phyloP scores from a whole-genome alignment of 768 basidiomycete species.

The Dacryopinax spathularia region DNA sequence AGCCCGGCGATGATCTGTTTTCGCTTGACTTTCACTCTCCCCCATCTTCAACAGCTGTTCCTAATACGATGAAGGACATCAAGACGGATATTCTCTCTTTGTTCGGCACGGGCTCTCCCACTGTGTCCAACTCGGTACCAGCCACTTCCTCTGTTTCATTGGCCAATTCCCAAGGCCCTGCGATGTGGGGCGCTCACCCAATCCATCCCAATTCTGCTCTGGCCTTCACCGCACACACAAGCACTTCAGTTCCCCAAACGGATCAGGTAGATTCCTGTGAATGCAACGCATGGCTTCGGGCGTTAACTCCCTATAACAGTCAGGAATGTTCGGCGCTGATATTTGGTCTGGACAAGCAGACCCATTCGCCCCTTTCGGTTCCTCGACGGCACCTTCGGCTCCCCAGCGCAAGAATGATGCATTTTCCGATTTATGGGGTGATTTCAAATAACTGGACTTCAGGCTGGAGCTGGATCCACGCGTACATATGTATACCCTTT shows the following conservation, averaged over 20 bases:
- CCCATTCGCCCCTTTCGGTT: constrained; percentile 16
- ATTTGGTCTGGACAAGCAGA: not conserved
- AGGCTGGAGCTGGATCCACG: too few species aligned
- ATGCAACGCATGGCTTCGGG: constrained; percentile 23
- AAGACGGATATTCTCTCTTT: constrained; percentile 79
- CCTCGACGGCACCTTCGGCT: constrained; percentile 27
- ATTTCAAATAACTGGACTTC: constrained; percentile 45
- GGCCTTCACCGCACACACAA: constrained; percentile 42
- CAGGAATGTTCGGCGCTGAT: constrained; percentile 9
- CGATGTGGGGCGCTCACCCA: constrained; percentile 45
- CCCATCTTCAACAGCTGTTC: constrained; percentile 20
- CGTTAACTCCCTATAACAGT: constrained; percentile 16
- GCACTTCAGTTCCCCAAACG: constrained; percentile 21
- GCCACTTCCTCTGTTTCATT: constrained; percentile 21
- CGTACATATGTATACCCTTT: too few species aligned
- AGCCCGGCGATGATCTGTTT: constrained; percentile 48
- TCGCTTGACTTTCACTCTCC: constrained; percentile 74
- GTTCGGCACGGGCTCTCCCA: constrained; percentile 36
- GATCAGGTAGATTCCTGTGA: constrained; percentile 15
- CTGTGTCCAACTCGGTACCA: constrained; percentile 15
- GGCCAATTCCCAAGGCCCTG: constrained; percentile 28
- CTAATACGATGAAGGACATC: constrained; percentile 47
- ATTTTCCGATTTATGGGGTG: constrained; percentile 74
- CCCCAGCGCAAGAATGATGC: constrained; percentile 46
- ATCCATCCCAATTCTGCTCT: not conserved